Base-by-base conservation (phyloP, 441 rosid species). In the Jatropha multifida region DNA sequence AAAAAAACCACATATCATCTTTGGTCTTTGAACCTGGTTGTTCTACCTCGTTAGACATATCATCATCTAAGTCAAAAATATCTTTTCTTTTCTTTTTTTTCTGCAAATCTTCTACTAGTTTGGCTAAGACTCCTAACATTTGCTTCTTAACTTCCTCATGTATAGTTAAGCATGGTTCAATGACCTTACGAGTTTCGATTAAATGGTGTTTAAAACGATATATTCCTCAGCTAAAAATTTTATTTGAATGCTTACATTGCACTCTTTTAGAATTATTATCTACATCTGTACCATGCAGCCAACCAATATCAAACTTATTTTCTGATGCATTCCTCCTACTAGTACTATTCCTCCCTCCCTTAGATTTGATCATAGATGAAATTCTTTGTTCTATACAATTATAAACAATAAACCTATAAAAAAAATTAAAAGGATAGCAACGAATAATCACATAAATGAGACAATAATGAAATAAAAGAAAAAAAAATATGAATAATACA, bases 291-390 rank as follows among this genome's bases (percentile, higher is more conserved):
- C 55, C 69, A 66, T 66, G 20, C 7, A 18, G 7, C 20, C 76
- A 74, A 64, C 66, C 79, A 70, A 69, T 48, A 69, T 78, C 27
- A 61, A 13, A 48, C 12, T 37, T 44, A 66, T 23, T 66, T 42
- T 17, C 54, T 0, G 5, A 0, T 40, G 27, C 69, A 65, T 65
- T 65, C 41, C n/a, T 52, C 56, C n/a, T 52, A 3, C 46, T 4
- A 42, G 7, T 8, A 42, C 17, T 13, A 42, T 8, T 42, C 0
- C 46, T 42, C 6, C 46, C 46, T 42, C 46, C 32, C 32, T 32
- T 32, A 32, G 32, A 32, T 32, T 2, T 1, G 2, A 32, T 32
- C 32, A 32, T 32, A 32, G 32, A 32, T 32, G 32, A 32, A 1
- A 32, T 32, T 32, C 32, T 32, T 32, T 32, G 32, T 32, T 32